Conservation (phyloP, 2,329 filamentous ascomycete genomes). For the Simplicillium aogashimaense region DNA sequence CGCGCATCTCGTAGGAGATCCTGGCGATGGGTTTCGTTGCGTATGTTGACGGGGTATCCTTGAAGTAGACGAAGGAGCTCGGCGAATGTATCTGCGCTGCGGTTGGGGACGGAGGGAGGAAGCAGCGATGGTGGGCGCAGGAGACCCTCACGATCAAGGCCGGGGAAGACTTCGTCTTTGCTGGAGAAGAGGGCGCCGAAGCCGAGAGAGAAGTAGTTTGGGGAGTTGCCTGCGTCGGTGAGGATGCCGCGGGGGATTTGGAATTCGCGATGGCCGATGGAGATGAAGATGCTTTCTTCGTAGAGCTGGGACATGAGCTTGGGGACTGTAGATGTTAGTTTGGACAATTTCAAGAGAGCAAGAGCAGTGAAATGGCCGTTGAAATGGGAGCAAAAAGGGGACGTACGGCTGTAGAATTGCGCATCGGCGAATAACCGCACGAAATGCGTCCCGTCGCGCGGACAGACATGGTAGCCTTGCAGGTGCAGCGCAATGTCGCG, state of each 20-base stretch:
- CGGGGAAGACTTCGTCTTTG: conserved; percentile 74
- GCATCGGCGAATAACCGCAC: conserved; percentile 90
- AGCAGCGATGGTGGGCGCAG: conserved; percentile 80
- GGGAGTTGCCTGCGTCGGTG: conserved; percentile 74
- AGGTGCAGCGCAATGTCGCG: conserved; percentile 82
- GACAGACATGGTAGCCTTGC: conserved; percentile 81
- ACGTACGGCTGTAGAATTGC: conserved; percentile 79
- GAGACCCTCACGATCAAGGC: conserved; percentile 66
- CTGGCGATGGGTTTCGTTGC: conserved; percentile 64
- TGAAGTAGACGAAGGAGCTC: conserved; percentile 74
- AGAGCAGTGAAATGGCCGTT: neutral
- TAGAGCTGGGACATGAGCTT: conserved; percentile 85
- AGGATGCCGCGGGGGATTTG: conserved; percentile 86
- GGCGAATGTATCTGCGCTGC: conserved; percentile 73
- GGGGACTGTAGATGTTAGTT: conserved; percentile 49
- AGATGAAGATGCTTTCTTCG: conserved; percentile 84
- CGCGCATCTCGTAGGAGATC: conserved; percentile 76
- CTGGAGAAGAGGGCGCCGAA: conserved; percentile 81
- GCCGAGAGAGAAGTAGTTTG: conserved; percentile 90
- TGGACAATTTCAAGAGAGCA: neutral
- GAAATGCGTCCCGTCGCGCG: conserved; percentile 75
- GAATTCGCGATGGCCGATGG: conserved; percentile 79
- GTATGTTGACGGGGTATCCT: conserved; percentile 73
- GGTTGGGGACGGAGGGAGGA: conserved; percentile 70
- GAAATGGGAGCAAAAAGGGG: neutral